phyloP scores from a whole-genome alignment of 768 basidiomycete genomes.

The Mrakia blollopis region DNA sequence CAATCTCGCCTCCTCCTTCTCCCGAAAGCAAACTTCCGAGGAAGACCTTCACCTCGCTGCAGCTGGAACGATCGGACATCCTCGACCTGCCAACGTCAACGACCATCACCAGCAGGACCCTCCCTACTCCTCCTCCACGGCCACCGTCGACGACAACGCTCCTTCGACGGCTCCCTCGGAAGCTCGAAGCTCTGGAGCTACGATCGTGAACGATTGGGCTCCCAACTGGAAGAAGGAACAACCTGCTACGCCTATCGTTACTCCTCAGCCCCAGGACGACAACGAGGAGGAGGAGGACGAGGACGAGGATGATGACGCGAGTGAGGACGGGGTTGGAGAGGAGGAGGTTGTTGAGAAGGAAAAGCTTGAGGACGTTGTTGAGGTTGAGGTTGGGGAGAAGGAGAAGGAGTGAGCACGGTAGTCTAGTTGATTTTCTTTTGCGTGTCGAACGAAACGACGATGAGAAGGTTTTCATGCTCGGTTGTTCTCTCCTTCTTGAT shows the following conservation, averaged over 20 bases:
- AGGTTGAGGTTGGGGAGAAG: slow-evolving; percentile 1
- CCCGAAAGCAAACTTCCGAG: slow-evolving; percentile 14
- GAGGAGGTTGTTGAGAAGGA: neutral
- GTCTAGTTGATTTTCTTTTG: too few species aligned
- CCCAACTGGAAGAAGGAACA: neutral
- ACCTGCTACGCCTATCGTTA: too few species aligned
- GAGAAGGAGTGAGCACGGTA: neutral
- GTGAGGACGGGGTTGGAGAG: neutral
- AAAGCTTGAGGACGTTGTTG: neutral
- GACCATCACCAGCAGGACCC: neutral
- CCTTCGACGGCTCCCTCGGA: neutral
- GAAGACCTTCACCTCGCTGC: slow-evolving; percentile 6
- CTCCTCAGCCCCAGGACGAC: too few species aligned
- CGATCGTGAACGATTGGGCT: slow-evolving; percentile 12
- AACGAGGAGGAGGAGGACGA: too few species aligned
- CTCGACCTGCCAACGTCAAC: neutral
- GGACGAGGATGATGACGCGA: neutral
- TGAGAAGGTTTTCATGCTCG: too few species aligned
- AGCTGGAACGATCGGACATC: neutral
- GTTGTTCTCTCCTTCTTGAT: too few species aligned
- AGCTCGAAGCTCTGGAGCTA: slow-evolving; percentile 1
- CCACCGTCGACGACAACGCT: too few species aligned
- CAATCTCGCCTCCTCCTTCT: neutral
- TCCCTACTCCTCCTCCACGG: neutral
- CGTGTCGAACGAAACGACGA: too few species aligned